A percentile compares a stretch with the other conserved stretches of the same genome.
Evolutionary conservation across 2,329 filamentous ascomycete species (phyloP).

Genomic region (Scytalidium sp.): DNA sequence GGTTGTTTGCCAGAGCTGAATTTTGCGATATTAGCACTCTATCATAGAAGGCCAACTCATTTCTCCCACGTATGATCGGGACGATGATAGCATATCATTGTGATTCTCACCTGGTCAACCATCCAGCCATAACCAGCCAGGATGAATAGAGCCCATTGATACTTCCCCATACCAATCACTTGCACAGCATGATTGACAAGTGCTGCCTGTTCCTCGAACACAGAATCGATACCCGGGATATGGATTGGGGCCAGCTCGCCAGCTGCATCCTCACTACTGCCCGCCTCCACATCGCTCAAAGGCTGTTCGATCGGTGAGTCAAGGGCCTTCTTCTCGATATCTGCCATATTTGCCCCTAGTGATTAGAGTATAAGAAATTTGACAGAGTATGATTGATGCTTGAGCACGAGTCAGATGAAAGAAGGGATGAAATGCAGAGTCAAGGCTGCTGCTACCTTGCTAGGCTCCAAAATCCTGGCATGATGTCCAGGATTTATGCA

Average conservation of each 20-base stretch:
- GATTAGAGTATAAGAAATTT: too few relatives aligned
- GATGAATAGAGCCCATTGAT: slow-evolving; percentile 54
- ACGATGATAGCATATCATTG: too few relatives aligned
- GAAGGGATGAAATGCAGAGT: not conserved
- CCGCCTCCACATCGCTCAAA: not conserved
- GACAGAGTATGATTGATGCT: too few relatives aligned
- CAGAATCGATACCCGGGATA: not conserved
- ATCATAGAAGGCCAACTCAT: not conserved
- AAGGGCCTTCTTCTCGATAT: not conserved
- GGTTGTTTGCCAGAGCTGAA: slow-evolving; percentile 56
- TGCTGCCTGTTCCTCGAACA: not conserved
- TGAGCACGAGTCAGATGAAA: not conserved
- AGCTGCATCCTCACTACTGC: not conserved
- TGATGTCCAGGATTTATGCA: not conserved
- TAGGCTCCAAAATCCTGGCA: not conserved
- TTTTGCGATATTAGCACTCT: slow-evolving; percentile 47
- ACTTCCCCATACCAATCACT: slow-evolving; percentile 45
- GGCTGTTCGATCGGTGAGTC: not conserved
- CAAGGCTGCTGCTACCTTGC: not conserved
- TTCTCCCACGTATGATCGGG: too few relatives aligned
- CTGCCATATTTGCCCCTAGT: not conserved
- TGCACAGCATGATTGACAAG: slow-evolving; percentile 36
- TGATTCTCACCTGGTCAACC: slow-evolving; percentile 9
- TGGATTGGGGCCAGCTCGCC: not conserved
- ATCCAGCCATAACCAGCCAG: slow-evolving; percentile 54